phyloP scores from a whole-genome alignment of 2,329 filamentous ascomycete genomes.

The Periconia macrospinosa region DNA sequence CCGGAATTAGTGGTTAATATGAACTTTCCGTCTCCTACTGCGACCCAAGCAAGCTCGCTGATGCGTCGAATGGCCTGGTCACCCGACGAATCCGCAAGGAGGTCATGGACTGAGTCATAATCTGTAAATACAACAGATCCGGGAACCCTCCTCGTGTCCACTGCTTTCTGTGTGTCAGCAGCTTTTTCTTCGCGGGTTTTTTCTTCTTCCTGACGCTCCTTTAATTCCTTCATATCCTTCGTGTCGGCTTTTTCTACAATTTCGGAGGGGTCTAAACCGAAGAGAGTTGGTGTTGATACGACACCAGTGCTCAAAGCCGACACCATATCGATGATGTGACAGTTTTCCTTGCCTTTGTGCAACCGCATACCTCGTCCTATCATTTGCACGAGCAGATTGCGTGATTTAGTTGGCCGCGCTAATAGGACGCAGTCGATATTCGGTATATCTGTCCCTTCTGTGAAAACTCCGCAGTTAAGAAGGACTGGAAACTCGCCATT shows the following conservation, averaged over 20 bases:
- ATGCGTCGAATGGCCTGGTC: constrained; percentile 78
- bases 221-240: constrained; percentile 62
- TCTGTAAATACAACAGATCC: constrained; percentile 77
- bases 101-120: constrained; percentile 88
- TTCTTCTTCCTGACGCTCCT: constrained; percentile 50
- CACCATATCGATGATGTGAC: constrained; percentile 96
- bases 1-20: constrained; percentile 65
- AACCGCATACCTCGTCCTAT: constrained; percentile 91
- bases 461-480: constrained; percentile 94
- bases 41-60: constrained; percentile 81
- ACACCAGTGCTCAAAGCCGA: constrained; percentile 82
- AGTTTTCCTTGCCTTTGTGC: constrained; percentile 78
- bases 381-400: constrained; percentile 96
- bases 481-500: constrained; percentile 79
- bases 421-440: constrained; percentile 94
- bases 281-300: constrained; percentile 86
- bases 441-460: constrained; percentile 95
- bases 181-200: constrained; percentile 47
- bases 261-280: constrained; percentile 84
- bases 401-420: constrained; percentile 83
- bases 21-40: constrained; percentile 69
- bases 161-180: constrained; percentile 65
- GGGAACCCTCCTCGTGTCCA: constrained; percentile 24
- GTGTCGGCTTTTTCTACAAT: constrained; percentile 69
- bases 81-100: constrained; percentile 78